Conservation (phyloP, 2,329 filamentous ascomycete species). For the Tolypocladium nubicola region DNA sequence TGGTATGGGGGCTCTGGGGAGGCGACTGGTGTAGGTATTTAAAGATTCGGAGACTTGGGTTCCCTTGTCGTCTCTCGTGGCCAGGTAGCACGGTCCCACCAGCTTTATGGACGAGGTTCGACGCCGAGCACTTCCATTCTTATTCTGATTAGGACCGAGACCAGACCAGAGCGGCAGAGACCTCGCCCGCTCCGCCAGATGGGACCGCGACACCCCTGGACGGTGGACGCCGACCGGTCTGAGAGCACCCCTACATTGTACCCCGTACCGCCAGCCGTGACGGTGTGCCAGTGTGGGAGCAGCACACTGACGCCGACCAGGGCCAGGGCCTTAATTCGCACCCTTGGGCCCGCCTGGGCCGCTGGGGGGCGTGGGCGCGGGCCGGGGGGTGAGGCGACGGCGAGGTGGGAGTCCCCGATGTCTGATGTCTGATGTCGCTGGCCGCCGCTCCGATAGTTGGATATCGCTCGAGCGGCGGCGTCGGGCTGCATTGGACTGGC, state of each 20-base stretch:
- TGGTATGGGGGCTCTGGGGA: not conserved
- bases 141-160: not conserved
- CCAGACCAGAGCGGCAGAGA: not conserved
- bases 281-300: not conserved
- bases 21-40: not conserved
- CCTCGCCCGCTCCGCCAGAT: not conserved
- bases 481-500: not conserved
- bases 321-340: not conserved
- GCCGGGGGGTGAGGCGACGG: too few relatives aligned
- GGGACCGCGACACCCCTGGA: not conserved
- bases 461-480: not conserved
- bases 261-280: not conserved
- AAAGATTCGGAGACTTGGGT: not conserved
- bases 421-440: not conserved
- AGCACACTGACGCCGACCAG: not conserved
- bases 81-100: not conserved
- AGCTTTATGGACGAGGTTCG: not conserved
- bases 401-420: too few relatives aligned
- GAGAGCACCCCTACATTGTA: not conserved
- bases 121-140: slow-evolving; percentile 1
- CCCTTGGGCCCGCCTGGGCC: not conserved
- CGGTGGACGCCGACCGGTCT: not conserved
- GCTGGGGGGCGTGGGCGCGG: not conserved
- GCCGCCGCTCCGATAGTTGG: not conserved
- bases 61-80: not conserved